Percentiles rank a stretch among this genome's conserved stretches.
Conservation (phyloP, 371 early-diverging fungal genomes). For the Rhizopus delemar region DNA sequence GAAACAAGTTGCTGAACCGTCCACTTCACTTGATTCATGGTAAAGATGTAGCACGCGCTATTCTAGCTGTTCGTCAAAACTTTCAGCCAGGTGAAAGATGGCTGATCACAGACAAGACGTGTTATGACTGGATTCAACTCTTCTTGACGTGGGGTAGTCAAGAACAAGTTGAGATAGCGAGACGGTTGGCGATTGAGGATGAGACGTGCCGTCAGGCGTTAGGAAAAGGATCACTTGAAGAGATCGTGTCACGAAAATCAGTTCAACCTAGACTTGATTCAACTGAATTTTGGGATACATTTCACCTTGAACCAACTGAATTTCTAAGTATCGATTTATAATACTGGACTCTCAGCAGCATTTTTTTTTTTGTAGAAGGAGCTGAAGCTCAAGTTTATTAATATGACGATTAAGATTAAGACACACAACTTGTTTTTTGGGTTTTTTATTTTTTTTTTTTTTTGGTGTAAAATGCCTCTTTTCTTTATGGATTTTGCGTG, state of each 20-base stretch:
- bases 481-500: too few species aligned
- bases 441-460: not conserved
- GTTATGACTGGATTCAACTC: slow-evolving; percentile 46
- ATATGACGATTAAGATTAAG: not conserved
- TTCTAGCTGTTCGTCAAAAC: slow-evolving; percentile 38
- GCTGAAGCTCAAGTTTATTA: not conserved
- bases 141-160: slow-evolving; percentile 41
- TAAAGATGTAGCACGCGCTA: slow-evolving; percentile 45
- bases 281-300: slow-evolving; percentile 49
- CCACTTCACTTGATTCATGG: slow-evolving; percentile 53
- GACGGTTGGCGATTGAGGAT: slow-evolving; percentile 32
- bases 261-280: slow-evolving; percentile 42
- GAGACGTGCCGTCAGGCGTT: slow-evolving; percentile 21
- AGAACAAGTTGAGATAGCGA: slow-evolving; percentile 33
- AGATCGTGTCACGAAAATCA: slow-evolving; percentile 28
- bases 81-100: slow-evolving; percentile 39
- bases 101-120: slow-evolving; percentile 44
- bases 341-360: not conserved
- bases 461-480: too few species aligned
- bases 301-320: slow-evolving; percentile 33
- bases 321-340: slow-evolving; percentile 26
- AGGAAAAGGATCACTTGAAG: slow-evolving; percentile 34
- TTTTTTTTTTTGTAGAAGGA: not conserved
- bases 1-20: slow-evolving; percentile 35
- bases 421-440: not conserved